phyloP scores from a whole-genome alignment of 345 rosid species.

The Physaria fendleri region DNA sequence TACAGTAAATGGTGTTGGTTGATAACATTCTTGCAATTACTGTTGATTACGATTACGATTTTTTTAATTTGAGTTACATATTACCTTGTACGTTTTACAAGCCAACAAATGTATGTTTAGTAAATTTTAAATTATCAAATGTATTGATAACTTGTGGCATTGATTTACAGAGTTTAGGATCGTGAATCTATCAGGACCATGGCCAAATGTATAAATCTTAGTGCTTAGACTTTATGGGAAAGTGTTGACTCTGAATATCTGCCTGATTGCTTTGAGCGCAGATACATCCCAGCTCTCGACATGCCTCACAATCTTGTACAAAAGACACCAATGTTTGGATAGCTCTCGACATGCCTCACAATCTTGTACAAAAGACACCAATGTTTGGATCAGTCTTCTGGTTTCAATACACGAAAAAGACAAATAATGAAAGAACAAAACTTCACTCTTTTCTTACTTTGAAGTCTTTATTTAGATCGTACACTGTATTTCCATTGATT shows the following conservation, averaged over 20 bases:
- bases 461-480: conserved; percentile 46
- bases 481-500: conserved; percentile 55
- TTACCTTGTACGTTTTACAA: no score
- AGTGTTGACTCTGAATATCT: conserved; percentile 50
- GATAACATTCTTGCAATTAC: no score
- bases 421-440: not conserved
- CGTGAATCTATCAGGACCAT: no score
- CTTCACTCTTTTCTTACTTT: conserved; percentile 34
- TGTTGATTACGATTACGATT: no score
- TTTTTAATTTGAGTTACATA: no score
- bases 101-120: no score
- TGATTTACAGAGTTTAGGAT: no score
- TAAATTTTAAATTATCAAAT: not conserved
- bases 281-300: conserved; percentile 79
- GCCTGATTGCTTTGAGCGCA: conserved; percentile 67
- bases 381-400: not conserved
- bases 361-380: conserved; percentile 38
- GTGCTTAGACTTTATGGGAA: not conserved
- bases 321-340: no score
- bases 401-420: not conserved
- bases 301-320: conserved; percentile 58
- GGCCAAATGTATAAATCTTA: not conserved
- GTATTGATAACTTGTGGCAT: no score
- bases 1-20: no score
- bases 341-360: conserved; percentile 69